Percentiles rank a stretch among this genome's conserved stretches.
Evolutionary conservation across 495 filamentous ascomycete species (phyloP).

Genomic region (Neurospora sp.): DNA sequence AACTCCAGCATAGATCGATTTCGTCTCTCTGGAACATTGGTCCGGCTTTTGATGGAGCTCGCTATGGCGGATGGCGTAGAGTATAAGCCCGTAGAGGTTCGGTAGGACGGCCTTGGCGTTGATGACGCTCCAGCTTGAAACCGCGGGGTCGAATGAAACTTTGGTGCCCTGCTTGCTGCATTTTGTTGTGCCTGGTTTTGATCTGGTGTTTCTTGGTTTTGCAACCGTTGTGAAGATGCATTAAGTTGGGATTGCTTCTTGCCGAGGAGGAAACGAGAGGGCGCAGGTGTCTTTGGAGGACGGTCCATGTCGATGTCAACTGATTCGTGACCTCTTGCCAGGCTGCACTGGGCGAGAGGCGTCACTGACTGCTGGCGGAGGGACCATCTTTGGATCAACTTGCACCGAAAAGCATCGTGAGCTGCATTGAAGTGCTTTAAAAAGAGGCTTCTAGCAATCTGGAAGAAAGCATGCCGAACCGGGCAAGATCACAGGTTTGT

Average conservation of each 20-base stretch:
- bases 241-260: not conserved
- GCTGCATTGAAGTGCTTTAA: not conserved
- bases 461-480: not conserved
- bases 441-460: not conserved
- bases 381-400: not conserved
- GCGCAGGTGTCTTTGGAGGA: not conserved
- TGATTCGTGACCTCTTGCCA: not conserved
- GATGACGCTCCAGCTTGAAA: constrained; percentile 20
- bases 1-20: constrained; percentile 18
- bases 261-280: not conserved
- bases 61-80: constrained; percentile 11
- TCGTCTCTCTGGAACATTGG: constrained; percentile 4
- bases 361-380: not conserved
- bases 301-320: not conserved
- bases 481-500: not conserved
- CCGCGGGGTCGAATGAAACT: constrained; percentile 32
- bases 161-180: not conserved
- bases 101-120: constrained; percentile 12
- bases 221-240: not conserved
- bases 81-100: constrained; percentile 1
- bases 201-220: not conserved
- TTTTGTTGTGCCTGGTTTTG: not conserved
- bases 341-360: not conserved
- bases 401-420: not conserved
- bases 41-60: constrained; percentile 3